phyloP scores from a whole-genome alignment of 2,329 filamentous ascomycete genomes.

The Penicillium sp. region DNA sequence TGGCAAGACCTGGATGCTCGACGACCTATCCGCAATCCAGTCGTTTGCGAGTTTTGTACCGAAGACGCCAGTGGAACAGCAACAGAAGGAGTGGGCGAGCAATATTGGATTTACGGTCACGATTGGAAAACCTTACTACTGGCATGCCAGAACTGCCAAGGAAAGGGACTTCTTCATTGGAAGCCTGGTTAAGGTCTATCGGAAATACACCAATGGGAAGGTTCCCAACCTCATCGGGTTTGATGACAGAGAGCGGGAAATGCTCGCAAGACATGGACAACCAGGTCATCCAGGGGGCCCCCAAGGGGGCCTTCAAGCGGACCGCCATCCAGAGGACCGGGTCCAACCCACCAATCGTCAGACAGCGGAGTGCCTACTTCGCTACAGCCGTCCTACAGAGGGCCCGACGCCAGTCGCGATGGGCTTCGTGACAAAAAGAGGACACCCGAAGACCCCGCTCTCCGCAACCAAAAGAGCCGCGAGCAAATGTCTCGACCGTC shows the following conservation, averaged over 20 bases:
- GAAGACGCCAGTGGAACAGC: slow-evolving; percentile 57
- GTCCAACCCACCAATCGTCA: slow-evolving; percentile 15
- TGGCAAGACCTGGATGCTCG: slow-evolving; percentile 95
- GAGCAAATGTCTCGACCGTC: slow-evolving; percentile 41
- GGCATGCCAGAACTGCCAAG: slow-evolving; percentile 87
- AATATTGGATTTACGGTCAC: slow-evolving; percentile 82
- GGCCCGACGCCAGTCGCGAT: slow-evolving; percentile 39
- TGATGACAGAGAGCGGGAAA: slow-evolving; percentile 71
- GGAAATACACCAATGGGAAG: slow-evolving; percentile 89
- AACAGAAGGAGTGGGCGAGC: slow-evolving; percentile 70
- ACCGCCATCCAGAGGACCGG: slow-evolving; percentile 26
- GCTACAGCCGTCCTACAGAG: slow-evolving; percentile 31
- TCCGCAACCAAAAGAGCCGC: slow-evolving; percentile 38
- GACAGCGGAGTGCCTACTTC: slow-evolving; percentile 4
- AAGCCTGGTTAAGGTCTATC: slow-evolving; percentile 91
- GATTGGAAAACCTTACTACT: slow-evolving; percentile 92
- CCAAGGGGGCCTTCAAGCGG: slow-evolving; percentile 7
- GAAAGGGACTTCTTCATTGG: slow-evolving; percentile 99
- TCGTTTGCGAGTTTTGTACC: slow-evolving; percentile 66
- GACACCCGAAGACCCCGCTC: slow-evolving; percentile 36
- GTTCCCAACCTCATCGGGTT: slow-evolving; percentile 78
- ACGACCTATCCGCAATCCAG: slow-evolving; percentile 79
- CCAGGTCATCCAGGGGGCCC: slow-evolving; percentile 9
- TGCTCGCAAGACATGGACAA: slow-evolving; percentile 58
- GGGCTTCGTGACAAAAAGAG: slow-evolving; percentile 32